Evolutionary conservation across 2,329 filamentous ascomycete genomes (phyloP).

Genomic region (Fusarium domesticum): DNA sequence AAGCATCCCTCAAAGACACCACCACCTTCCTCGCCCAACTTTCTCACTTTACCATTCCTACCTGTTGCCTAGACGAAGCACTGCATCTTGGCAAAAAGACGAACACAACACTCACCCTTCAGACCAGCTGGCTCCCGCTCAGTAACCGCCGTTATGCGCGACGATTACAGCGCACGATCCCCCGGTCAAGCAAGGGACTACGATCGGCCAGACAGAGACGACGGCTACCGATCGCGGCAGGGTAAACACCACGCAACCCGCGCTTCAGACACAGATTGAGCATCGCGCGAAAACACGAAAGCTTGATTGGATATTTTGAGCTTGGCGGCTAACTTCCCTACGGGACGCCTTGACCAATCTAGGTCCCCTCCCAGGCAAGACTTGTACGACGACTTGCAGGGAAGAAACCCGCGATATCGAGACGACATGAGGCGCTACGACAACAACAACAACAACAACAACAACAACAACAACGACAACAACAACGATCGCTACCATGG

Average conservation of each 20-base stretch:
- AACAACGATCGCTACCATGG: conserved; percentile 26
- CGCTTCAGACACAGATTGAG: conserved; percentile 28
- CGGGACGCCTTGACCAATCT: conserved; percentile 43
- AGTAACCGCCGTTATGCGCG: conserved; percentile 41
- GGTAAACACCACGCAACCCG: conserved; percentile 44
- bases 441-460: conserved; percentile 23
- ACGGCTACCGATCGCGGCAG: conserved; percentile 48
- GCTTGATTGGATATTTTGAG: conserved; percentile 33
- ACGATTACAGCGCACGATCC: conserved; percentile 38
- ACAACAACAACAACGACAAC: conserved; percentile 29
- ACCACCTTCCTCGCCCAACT: conserved; percentile 1
- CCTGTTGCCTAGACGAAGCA: background rate
- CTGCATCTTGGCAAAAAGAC: background rate
- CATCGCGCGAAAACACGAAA: conserved; percentile 18
- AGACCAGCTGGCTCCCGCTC: background rate
- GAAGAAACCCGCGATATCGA: conserved; percentile 25
- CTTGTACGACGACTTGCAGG: conserved; percentile 36
- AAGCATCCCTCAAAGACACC: conserved; percentile 17
- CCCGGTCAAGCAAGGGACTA: conserved; percentile 30
- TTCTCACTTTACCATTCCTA: too few species aligned
- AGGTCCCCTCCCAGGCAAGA: conserved; percentile 43
- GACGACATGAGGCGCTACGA: conserved; percentile 26
- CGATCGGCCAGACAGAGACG: conserved; percentile 33
- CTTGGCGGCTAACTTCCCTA: conserved; percentile 45
- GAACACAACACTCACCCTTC: background rate